A percentile compares a stretch with the other conserved stretches of the same genome.
These are phyloP conservation scores for Ophiostoma australiae DNA, from an alignment of 2,329 filamentous ascomycete genomes.

Conservation along the genomic window DNA sequence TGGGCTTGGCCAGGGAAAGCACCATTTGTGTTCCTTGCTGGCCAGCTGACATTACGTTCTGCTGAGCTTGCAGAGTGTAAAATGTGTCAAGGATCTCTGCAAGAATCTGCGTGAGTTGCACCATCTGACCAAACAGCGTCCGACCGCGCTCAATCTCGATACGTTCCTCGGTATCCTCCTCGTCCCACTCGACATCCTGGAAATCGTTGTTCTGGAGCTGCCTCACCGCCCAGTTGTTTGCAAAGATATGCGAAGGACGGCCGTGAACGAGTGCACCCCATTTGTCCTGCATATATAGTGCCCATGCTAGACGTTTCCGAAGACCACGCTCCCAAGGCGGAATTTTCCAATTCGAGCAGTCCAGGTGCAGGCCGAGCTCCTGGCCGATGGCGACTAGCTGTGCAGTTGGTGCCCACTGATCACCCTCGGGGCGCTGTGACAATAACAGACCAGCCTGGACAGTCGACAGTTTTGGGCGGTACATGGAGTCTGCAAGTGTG, in stretches of 20 bases:
- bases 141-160: slow-evolving; percentile 63
- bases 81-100: slow-evolving; percentile 78
- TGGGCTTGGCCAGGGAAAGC: slow-evolving; percentile 70
- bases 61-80: slow-evolving; percentile 73
- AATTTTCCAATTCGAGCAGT: slow-evolving; percentile 58
- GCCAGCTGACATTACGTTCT: slow-evolving; percentile 61
- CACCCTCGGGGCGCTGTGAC: slow-evolving; percentile 45
- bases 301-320: slow-evolving; percentile 59
- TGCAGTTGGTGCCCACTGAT: slow-evolving; percentile 47
- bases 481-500: slow-evolving; percentile 45
- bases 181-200: slow-evolving; percentile 64
- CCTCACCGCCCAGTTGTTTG: slow-evolving; percentile 70
- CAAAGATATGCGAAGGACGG: slow-evolving; percentile 69
- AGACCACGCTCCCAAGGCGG: slow-evolving; percentile 59
- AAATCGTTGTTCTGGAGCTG: slow-evolving; percentile 64
- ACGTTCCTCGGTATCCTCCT: slow-evolving; percentile 56
- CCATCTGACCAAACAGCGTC: slow-evolving; percentile 68
- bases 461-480: slow-evolving; percentile 51
- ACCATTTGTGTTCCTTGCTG: slow-evolving; percentile 67
- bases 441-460: slow-evolving; percentile 52
- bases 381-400: slow-evolving; percentile 55
- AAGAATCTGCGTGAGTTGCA: slow-evolving; percentile 68
- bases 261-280: slow-evolving; percentile 85
- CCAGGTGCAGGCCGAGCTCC: slow-evolving; percentile 55
- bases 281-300: slow-evolving; percentile 60